Percentiles rank a stretch among this genome's conserved stretches.
Conservation (phyloP, 331 rosid genomes). For the Arachis monticola region DNA sequence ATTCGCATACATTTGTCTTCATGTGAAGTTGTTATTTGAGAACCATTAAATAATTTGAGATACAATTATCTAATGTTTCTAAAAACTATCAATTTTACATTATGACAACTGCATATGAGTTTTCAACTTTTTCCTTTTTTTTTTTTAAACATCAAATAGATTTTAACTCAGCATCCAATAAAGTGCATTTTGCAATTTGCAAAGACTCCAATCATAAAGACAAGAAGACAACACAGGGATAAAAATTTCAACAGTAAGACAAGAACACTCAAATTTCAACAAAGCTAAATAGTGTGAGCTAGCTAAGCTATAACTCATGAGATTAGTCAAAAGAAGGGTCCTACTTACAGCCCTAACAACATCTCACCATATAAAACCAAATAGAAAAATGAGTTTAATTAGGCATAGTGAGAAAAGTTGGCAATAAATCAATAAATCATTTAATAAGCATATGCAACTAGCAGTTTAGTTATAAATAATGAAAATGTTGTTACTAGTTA, state of each 20-base stretch:
- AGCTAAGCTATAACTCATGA: background rate
- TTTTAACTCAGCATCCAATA: background rate
- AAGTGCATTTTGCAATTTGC: background rate
- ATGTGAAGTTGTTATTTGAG: no score
- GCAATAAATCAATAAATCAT: background rate
- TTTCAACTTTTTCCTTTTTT: background rate
- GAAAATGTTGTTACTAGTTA: background rate
- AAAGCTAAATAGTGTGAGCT: constrained; percentile 15
- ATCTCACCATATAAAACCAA: constrained; percentile 31
- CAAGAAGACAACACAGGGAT: background rate
- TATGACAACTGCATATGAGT: no score
- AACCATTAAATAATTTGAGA: no score
- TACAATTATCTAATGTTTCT: no score
- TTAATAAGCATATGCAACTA: background rate
- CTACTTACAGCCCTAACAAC: constrained; percentile 30
- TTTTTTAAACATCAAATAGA: background rate
- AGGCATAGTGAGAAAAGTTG: background rate
- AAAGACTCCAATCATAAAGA: constrained; percentile 16
- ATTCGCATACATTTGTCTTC: no score
- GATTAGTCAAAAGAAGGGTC: constrained; percentile 38
- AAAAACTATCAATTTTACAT: no score
- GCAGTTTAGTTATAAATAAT: no score
- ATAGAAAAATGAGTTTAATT: constrained; percentile 1
- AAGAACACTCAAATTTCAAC: constrained; percentile 25
- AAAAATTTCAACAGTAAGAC: constrained; percentile 12